Evolutionary conservation across 208 protist genomes (phyloP), one percentile per base, ranked within the genome.

Genomic region (Phytomonas serpens): DNA sequence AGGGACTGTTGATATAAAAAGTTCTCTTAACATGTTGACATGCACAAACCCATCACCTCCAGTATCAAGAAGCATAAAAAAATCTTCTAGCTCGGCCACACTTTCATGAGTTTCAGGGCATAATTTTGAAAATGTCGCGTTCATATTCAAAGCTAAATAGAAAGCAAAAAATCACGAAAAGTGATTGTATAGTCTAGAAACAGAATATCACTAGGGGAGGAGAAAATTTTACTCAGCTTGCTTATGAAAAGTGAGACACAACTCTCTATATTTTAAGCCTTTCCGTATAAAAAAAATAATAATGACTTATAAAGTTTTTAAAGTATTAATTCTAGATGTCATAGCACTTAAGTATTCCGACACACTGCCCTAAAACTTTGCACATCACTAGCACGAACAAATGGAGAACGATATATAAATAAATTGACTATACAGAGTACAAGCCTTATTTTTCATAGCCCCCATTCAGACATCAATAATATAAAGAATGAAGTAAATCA

Each of bases 11-110:
- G 64, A 75, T 23, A 74, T 68, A 23, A 85, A 62, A 10, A 90
- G 62, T 30, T 36, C 52, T 67, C 78, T 85, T 10, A 90, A 63
- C 14, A 77, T 73, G 7, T 72, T 65, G 0, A 80, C 72, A 66
- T 69, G 76, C 61, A 87, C 73, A 38, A 67, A 37, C 16, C 84
- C 86, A 31, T 88, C 82, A 52, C 74, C 78, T 32, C 78, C 80
- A 29, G 71, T 61, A 67, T 88, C 80, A 16, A 91, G 72, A 14
- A 87, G 65, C 13, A 69, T 70, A 64, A 93, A 93, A 0, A 78
- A 76, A 63, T 90, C 88, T 52, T 84, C 83, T 62, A 90, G 68
- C 61, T 90, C 84, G 23, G 82, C 84, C 4, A 85, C 82, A 62
- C 80, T 79, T 70, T 91, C 82, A 69, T 93, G 88, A 29, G 62